Base-by-base conservation (phyloP, 108 stramenopile genomes). In the Pseudonitzschia multistriata region DNA sequence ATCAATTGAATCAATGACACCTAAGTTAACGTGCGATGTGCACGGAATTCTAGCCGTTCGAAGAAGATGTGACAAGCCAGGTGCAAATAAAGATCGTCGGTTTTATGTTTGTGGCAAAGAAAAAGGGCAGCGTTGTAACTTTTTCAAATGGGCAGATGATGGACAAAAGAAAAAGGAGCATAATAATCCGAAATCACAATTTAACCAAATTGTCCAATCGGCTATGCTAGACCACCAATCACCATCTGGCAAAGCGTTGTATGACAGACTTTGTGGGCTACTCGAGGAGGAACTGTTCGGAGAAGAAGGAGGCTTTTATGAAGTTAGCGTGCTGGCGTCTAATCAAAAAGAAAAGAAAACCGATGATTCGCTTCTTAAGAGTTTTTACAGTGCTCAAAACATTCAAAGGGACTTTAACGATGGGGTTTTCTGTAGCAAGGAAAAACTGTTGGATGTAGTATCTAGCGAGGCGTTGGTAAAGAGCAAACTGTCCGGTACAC, bases 51-150 rank as follows among this genome's bases (percentile, higher is more conserved):
- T 88, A 37, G 91, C 91, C 49, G 91, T 90, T 5, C 54, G 91
- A 36, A 57, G 91, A 33, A 75, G 88, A 39, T 86, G 71, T 36
- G 45, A 82, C 55, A 75, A 78, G 19, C 72, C 76, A 55, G 92
- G 92, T 2, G 81, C 69, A 47, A 79, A 89, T 74, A 90, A 87
- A 47, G 84, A 89, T 60, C 74, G 86, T 27, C 71, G 89, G 36
- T 94, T 94, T 67, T 91, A 94, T 71, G 93, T 93, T 27, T 93
- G 92, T 57, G 89, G 92, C 19, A 80, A 85, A 54, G 83, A 89
- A 27, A 57, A 85, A 45, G 80, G 79, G 11, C 62, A 83, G 27
- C 70, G 92, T 27, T 93, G 92, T 74, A 76, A 78, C 27, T 88
- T 75, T 56, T 87, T 83, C 40, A 45, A 68, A 50, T 87, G 85